A percentile compares a stretch with the other conserved stretches of the same genome.
These are phyloP conservation scores for Sequoia sempervirens DNA, from an alignment of 75 land plant species.

Conservation along the genomic window DNA sequence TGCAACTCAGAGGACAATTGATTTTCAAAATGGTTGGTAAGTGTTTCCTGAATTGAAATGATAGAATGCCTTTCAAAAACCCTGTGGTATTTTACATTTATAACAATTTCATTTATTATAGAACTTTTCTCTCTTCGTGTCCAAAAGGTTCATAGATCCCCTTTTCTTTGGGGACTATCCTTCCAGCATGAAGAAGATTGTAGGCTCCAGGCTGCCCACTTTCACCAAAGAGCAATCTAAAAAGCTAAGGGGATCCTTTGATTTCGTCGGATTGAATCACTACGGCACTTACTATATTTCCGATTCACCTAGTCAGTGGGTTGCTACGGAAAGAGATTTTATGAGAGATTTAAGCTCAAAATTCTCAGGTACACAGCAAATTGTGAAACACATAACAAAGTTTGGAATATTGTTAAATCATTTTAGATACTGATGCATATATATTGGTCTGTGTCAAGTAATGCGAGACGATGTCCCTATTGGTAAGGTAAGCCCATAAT, in stretches of 20 bases:
- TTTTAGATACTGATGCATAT: no score
- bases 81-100: no score
- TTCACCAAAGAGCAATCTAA: slow-evolving; percentile 28
- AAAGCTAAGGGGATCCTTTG: slow-evolving; percentile 31
- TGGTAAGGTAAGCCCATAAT: no score
- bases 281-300: slow-evolving; percentile 21
- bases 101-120: no score
- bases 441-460: no score
- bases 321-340: not conserved
- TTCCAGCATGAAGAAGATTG: slow-evolving; percentile 24
- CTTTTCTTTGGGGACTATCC: slow-evolving; percentile 52
- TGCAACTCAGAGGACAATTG: slow-evolving; percentile 17
- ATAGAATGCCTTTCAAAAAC: not conserved
- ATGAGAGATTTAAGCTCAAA: not conserved
- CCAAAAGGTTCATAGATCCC: slow-evolving; percentile 46
- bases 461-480: no score
- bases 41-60: not conserved
- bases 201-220: slow-evolving; percentile 34
- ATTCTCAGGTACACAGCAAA: not conserved
- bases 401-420: no score
- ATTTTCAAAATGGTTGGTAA: slow-evolving; percentile 22
- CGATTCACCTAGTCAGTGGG: not conserved
- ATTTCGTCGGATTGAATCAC: slow-evolving; percentile 49
- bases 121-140: not conserved
- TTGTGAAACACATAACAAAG: not conserved